Percentiles rank a stretch among this genome's conserved stretches.
Conservation (phyloP, 2,329 filamentous ascomycete genomes). For the Anthostomella pinea region DNA sequence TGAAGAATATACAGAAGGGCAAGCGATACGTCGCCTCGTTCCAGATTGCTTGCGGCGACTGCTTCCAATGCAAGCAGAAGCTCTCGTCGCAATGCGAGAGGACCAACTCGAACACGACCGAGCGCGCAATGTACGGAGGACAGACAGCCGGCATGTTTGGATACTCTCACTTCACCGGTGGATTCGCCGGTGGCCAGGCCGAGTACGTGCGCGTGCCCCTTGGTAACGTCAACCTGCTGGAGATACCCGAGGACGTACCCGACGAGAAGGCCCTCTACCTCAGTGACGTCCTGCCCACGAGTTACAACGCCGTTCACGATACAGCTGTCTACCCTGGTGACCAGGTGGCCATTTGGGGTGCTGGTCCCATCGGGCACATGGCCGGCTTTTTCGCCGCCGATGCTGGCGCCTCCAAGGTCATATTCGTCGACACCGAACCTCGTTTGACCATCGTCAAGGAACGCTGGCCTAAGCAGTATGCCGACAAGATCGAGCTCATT, state of each 20-base stretch:
- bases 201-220: conserved; percentile 82
- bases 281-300: conserved; percentile 76
- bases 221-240: conserved; percentile 76
- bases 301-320: conserved; percentile 80
- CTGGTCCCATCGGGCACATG: conserved; percentile 85
- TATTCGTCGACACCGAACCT: conserved; percentile 73
- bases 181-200: conserved; percentile 83
- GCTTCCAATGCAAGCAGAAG: conserved; percentile 77
- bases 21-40: conserved; percentile 80
- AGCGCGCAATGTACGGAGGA: conserved; percentile 75
- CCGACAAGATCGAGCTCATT: conserved; percentile 60
- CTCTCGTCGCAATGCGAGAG: conserved; percentile 75
- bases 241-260: conserved; percentile 73
- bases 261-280: conserved; percentile 83
- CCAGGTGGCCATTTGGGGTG: conserved; percentile 80
- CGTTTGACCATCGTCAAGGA: conserved; percentile 66
- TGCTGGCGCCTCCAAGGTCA: conserved; percentile 73
- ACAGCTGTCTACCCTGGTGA: conserved; percentile 77
- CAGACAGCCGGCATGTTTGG: conserved; percentile 72
- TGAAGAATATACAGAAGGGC: conserved; percentile 54
- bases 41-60: conserved; percentile 73
- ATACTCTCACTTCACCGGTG: conserved; percentile 77
- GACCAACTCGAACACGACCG: conserved; percentile 71
- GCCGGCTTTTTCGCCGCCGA: conserved; percentile 69
- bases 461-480: conserved; percentile 51